Evolutionary conservation across 2,329 filamentous ascomycete genomes (phyloP), one percentile per base, ranked within the genome.

Genomic region (Gnomoniopsis smithogilvyi): DNA sequence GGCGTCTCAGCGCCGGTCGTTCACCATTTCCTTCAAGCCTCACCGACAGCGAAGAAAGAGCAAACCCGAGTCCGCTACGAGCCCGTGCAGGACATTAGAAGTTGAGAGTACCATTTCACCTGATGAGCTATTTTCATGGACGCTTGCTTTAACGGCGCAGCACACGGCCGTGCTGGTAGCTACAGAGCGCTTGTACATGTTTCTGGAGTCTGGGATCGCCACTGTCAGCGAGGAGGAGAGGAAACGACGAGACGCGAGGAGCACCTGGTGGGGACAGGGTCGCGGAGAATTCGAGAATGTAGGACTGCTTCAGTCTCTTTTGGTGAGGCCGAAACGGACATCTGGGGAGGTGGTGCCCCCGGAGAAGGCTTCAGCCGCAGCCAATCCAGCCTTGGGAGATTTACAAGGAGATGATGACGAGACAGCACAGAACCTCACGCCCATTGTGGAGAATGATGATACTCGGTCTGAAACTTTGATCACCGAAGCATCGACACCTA

Each of bases 201-300:
- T 62, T 17, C 49, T 62, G n/a, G 45, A 60, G 22, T 49, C 33
- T 22, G 60, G 60, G 30, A 24, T 47, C 7, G 53, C 45, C 17
- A 59, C 24, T 24, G 60, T 62, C 33, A 60, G 45, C 53, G 60
- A 62, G 22, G 60, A 62, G 43, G 38, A 60, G 3, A 54, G 57
- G 33, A 46, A 53, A 30, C 22, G 50, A 22, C 60, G 55, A 21
- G 56, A 59, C 10, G 60, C 52, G 11, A 43, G 56, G 34, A 43
- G 34, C 30, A 60, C 52, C 11, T 62, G 60, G 60, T 62, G 60
- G 60, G 52, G 51, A 45, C 60, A 62, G 57, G 56, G 51, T 10
- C 49, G 58, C 11, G 34, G 60, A 11, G 56, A 56, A 38, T 62
- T 62, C 22, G 60, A 62, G 49, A 62, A 62, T 19, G 60, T 62